Percentiles rank a stretch among this genome's conserved stretches.
Conservation (phyloP, 2,329 filamentous ascomycete genomes). For the Amesomyces nigricolor region DNA sequence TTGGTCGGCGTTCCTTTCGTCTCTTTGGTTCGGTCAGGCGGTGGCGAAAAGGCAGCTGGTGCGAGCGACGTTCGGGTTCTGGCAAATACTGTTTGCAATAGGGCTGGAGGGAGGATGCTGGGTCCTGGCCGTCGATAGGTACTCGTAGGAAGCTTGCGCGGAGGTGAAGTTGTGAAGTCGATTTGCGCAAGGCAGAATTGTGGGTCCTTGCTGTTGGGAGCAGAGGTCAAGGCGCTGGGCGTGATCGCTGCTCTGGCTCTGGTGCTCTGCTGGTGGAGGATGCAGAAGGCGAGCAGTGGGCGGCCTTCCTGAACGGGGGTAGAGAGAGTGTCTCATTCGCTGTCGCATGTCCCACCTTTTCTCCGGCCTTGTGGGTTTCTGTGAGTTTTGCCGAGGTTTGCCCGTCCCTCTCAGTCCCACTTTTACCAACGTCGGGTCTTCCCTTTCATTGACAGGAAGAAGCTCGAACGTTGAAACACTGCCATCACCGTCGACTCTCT, state of each 20-base stretch:
- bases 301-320: slow-evolving; percentile 2
- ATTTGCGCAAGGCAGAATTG: too few species aligned
- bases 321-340: background rate
- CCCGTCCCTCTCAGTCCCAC: too few species aligned
- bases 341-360: slow-evolving; percentile 5
- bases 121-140: too few species aligned
- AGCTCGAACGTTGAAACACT: too few species aligned
- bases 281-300: background rate
- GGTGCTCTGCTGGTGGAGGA: background rate
- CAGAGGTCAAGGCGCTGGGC: background rate
- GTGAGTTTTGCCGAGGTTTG: background rate
- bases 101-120: too few species aligned
- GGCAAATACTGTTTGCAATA: too few species aligned
- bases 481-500: too few species aligned
- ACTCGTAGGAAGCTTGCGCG: too few species aligned
- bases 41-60: too few species aligned
- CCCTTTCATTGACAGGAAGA: too few species aligned
- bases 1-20: background rate
- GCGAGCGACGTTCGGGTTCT: background rate
- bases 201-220: background rate
- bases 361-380: background rate
- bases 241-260: too few species aligned
- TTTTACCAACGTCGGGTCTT: too few species aligned
- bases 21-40: background rate
- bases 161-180: background rate